Percentiles rank a stretch among this genome's conserved stretches.
Evolutionary conservation across 2,329 filamentous ascomycete species (phyloP).

Genomic region (Juglanconis sp.): DNA sequence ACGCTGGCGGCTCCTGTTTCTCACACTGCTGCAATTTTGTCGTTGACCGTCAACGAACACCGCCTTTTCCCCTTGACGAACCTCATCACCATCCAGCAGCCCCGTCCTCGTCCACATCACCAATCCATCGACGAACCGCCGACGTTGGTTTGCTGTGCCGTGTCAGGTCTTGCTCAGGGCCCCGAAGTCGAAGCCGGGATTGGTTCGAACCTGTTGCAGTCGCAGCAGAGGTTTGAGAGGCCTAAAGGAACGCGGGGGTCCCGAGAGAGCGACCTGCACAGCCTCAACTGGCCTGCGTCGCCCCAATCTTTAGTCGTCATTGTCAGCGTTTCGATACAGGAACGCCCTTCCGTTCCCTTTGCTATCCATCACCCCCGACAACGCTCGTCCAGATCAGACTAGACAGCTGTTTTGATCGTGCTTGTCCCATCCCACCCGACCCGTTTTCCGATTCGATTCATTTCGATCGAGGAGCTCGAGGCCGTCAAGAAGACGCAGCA

Average conservation of each 20-base stretch:
- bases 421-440: not conserved
- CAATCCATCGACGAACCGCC: slow-evolving; percentile 7
- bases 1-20: too few relatives aligned
- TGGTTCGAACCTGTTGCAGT: slow-evolving; percentile 3
- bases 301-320: slow-evolving; percentile 13
- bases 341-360: not conserved
- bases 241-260: slow-evolving; percentile 10
- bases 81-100: too few relatives aligned
- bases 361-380: not conserved
- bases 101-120: not conserved
- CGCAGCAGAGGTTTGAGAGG: not conserved
- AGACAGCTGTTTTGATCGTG: not conserved
- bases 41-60: too few relatives aligned
- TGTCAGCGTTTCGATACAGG: slow-evolving; percentile 4
- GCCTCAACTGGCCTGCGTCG: slow-evolving; percentile 17
- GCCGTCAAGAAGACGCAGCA: slow-evolving; percentile 20
- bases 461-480: not conserved
- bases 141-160: slow-evolving; percentile 1
- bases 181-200: slow-evolving; percentile 10
- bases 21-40: too few relatives aligned
- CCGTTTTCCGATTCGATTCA: not conserved
- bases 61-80: too few relatives aligned
- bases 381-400: not conserved
- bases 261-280: slow-evolving; percentile 13
- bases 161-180: not conserved